Evolutionary conservation across 495 filamentous ascomycete genomes (phyloP).

Genomic region (Hypoxylon lienhwacheense): DNA sequence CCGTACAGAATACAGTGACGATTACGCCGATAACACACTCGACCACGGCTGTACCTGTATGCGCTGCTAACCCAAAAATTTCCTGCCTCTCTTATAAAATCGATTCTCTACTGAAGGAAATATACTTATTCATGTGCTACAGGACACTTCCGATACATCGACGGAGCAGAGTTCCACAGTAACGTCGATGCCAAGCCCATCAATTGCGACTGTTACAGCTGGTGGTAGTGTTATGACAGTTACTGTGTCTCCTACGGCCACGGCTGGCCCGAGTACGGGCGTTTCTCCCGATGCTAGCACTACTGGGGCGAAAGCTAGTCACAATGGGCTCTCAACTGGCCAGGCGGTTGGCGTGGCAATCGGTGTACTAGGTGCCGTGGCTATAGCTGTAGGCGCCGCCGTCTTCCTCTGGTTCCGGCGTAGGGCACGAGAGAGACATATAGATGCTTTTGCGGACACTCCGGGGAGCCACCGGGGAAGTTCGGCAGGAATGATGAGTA

Average conservation of each 20-base stretch:
- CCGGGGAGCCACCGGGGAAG: slow-evolving; percentile 41
- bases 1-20: slow-evolving; percentile 39
- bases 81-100: slow-evolving; percentile 12
- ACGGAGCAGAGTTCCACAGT: slow-evolving; percentile 1
- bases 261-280: not conserved
- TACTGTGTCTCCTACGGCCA: slow-evolving; percentile 38
- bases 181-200: slow-evolving; percentile 22
- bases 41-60: slow-evolving; percentile 42
- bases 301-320: slow-evolving; percentile 6
- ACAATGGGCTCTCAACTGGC: slow-evolving; percentile 39
- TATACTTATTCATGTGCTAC: slow-evolving; percentile 9
- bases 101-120: not conserved
- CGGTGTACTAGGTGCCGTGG: slow-evolving; percentile 41
- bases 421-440: slow-evolving; percentile 32
- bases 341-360: slow-evolving; percentile 48
- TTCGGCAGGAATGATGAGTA: slow-evolving; percentile 45
- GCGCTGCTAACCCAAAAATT: slow-evolving; percentile 28
- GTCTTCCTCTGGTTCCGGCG: slow-evolving; percentile 43
- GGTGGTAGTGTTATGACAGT: slow-evolving; percentile 48
- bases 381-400: slow-evolving; percentile 29
- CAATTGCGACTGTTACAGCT: slow-evolving; percentile 47
- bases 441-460: slow-evolving; percentile 29
- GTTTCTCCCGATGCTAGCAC: slow-evolving; percentile 20
- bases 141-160: slow-evolving; percentile 2
- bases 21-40: slow-evolving; percentile 30